phyloP scores from a whole-genome alignment of 371 early-diverging fungal species.

The Sporodiniella umbellata region DNA sequence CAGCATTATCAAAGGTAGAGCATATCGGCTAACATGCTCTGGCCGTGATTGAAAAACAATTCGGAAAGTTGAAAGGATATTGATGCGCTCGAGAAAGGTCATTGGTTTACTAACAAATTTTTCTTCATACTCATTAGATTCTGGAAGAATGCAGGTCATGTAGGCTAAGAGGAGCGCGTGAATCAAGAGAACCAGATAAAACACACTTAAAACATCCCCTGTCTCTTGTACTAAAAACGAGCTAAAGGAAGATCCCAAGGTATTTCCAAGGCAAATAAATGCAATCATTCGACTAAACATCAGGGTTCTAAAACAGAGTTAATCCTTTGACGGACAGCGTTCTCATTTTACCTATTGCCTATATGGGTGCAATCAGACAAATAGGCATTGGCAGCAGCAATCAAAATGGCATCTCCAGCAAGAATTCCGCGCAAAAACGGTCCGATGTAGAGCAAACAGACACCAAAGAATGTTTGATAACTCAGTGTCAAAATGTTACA shows the following conservation, averaged over 20 bases:
- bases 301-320: slow-evolving; percentile 17
- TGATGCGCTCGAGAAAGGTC: slow-evolving; percentile 19
- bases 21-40: slow-evolving; percentile 7
- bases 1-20: slow-evolving; percentile 24
- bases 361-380: slow-evolving; percentile 36
- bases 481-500: slow-evolving; percentile 21
- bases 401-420: slow-evolving; percentile 28
- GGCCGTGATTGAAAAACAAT: slow-evolving; percentile 15
- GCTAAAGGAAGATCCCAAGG: slow-evolving; percentile 4
- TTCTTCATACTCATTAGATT: slow-evolving; percentile 27
- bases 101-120: background rate
- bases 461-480: slow-evolving; percentile 23
- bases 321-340: background rate
- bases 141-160: slow-evolving; percentile 34
- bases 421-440: slow-evolving; percentile 34
- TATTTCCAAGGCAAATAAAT: slow-evolving; percentile 20
- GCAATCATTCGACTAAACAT: slow-evolving; percentile 36
- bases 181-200: slow-evolving; percentile 31
- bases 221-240: slow-evolving; percentile 17
- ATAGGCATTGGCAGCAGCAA: slow-evolving; percentile 37
- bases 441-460: slow-evolving; percentile 27
- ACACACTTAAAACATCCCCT: slow-evolving; percentile 20
- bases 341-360: slow-evolving; percentile 15
- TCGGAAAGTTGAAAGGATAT: slow-evolving; percentile 31
- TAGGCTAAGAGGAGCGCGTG: slow-evolving; percentile 21